Conservation (phyloP, 495 filamentous ascomycete genomes). For the Talaromyces ruber region DNA sequence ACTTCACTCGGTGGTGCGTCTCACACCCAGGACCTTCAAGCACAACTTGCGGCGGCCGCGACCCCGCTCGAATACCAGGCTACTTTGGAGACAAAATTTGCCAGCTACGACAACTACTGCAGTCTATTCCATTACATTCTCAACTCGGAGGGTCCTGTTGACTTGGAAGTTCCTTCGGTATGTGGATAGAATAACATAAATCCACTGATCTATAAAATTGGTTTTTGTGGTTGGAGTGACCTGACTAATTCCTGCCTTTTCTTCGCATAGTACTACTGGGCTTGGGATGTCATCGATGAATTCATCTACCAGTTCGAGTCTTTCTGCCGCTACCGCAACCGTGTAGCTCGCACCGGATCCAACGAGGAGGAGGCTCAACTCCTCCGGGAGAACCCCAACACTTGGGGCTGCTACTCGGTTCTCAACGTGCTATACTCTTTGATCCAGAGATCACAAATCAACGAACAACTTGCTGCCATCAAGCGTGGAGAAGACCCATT, state of each 20-base stretch:
- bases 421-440: conserved; percentile 98
- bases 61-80: conserved; percentile 93
- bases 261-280: conserved; percentile 83
- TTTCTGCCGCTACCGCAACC: conserved; percentile 91
- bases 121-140: conserved; percentile 97
- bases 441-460: conserved; percentile 95
- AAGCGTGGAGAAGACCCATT: conserved; percentile 84
- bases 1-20: conserved; percentile 40
- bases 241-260: neutral
- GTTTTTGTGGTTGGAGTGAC: neutral
- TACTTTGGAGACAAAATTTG: conserved; percentile 88
- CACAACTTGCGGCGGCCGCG: conserved; percentile 79
- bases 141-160: conserved; percentile 96
- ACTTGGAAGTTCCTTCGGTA: conserved; percentile 91
- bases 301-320: conserved; percentile 99
- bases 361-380: conserved; percentile 85
- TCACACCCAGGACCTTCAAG: conserved; percentile 74
- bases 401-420: conserved; percentile 99
- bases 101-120: conserved; percentile 99
- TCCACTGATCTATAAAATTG: neutral
- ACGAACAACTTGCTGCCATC: conserved; percentile 89
- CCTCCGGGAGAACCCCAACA: conserved; percentile 92
- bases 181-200: conserved; percentile 20
- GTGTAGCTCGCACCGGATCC: conserved; percentile 75
- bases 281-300: conserved; percentile 99